Conservation (phyloP, 2,329 filamentous ascomycete genomes). For the Elsinoe ampelina region DNA sequence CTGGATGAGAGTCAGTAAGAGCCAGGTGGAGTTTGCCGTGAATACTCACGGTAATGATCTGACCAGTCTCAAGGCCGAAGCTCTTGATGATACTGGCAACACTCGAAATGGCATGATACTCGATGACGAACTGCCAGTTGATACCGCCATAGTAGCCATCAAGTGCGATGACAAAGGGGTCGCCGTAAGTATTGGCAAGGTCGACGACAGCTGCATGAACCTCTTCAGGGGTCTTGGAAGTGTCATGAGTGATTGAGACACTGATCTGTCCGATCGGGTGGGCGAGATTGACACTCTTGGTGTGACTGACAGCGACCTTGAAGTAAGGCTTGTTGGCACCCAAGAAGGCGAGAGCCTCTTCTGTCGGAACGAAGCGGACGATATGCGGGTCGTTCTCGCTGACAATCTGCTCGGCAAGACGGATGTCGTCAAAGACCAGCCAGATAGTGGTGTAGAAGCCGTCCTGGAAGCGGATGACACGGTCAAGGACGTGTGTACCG, state of each 20-base stretch:
- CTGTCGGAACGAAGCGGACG: slow-evolving; percentile 11
- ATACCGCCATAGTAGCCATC: neutral
- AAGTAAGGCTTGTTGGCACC: slow-evolving; percentile 16
- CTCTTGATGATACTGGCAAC: neutral
- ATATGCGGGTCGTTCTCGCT: slow-evolving; percentile 6
- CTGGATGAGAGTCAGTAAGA: neutral
- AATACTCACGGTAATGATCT: neutral
- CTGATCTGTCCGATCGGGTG: neutral
- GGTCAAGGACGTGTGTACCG: slow-evolving; percentile 16
- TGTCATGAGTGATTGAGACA: neutral
- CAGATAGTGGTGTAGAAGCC: slow-evolving; percentile 13
- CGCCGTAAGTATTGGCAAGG: neutral
- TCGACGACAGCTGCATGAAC: slow-evolving; percentile 5
- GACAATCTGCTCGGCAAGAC: slow-evolving; percentile 20
- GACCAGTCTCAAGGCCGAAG: neutral
- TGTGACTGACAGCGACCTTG: slow-evolving; percentile 25
- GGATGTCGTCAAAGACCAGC: slow-evolving; percentile 33
- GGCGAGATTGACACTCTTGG: slow-evolving; percentile 16
- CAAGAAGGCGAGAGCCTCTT: slow-evolving; percentile 20
- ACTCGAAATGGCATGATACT: neutral
- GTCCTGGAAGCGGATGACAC: slow-evolving; percentile 4
- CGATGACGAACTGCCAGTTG: slow-evolving; percentile 1
- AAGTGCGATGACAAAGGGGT: neutral
- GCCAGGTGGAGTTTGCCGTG: neutral
- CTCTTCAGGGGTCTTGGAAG: neutral